Percentiles rank a stretch among this genome's conserved stretches.
phyloP scores from a whole-genome alignment of 2,329 filamentous ascomycete species.

The Penicillium sp. region DNA sequence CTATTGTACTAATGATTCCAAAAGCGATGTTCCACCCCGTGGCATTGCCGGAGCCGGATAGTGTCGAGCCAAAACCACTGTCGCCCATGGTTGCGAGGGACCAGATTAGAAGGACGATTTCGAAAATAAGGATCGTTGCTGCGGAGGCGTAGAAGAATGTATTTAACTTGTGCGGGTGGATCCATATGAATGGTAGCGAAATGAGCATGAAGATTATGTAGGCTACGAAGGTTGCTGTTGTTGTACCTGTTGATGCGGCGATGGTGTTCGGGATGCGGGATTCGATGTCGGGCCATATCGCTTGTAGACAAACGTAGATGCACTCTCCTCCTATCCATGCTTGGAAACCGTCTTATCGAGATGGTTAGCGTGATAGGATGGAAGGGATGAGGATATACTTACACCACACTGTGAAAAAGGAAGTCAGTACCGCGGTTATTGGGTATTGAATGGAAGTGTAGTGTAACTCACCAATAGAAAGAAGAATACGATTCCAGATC shows the following conservation, averaged over 20 bases:
- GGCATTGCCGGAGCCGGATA: conserved; percentile 20
- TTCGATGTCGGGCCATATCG: conserved; percentile 48
- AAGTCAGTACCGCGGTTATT: background rate
- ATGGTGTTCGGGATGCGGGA: conserved; percentile 46
- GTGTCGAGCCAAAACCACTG: conserved; percentile 38
- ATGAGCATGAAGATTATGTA: conserved; percentile 49
- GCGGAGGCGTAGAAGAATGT: conserved; percentile 46
- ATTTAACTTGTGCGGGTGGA: conserved; percentile 47
- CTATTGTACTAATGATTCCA: conserved; percentile 33
- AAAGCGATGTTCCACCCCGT: conserved; percentile 27
- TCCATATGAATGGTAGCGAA: conserved; percentile 47
- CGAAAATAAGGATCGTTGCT: conserved; percentile 43
- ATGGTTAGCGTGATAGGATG: background rate
- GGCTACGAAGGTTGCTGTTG: conserved; percentile 45
- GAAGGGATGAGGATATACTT: background rate
- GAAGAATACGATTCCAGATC: conserved; percentile 26
- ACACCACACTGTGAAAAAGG: conserved; percentile 14
- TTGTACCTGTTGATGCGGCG: conserved; percentile 45
- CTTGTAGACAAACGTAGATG: conserved; percentile 48
- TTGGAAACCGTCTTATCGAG: conserved; percentile 38
- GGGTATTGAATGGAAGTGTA: background rate
- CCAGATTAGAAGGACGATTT: conserved; percentile 47
- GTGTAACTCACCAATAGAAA: conserved; percentile 36
- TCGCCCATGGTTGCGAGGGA: conserved; percentile 46
- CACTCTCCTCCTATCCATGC: conserved; percentile 52